A percentile compares a stretch with the other conserved stretches of the same genome.
Evolutionary conservation across 2,329 filamentous ascomycete genomes (phyloP).

Genomic region (Fusarium tuaranense): DNA sequence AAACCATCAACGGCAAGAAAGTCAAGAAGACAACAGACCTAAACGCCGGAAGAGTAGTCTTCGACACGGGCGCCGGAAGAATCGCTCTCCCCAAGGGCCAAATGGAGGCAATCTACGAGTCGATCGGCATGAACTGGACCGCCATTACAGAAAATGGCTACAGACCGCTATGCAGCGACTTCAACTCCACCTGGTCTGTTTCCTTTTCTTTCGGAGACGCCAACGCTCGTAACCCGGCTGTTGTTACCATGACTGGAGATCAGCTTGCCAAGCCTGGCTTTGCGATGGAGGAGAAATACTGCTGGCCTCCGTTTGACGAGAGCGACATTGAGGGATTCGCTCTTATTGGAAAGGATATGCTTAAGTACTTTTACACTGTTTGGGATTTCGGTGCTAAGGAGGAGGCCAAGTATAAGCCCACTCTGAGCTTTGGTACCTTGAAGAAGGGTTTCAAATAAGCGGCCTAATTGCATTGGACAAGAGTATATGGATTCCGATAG

Average conservation of each 20-base stretch:
- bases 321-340: conserved; percentile 42
- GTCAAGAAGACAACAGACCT: conserved; percentile 12
- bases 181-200: conserved; percentile 51
- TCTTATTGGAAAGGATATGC: conserved; percentile 48
- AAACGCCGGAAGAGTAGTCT: conserved; percentile 41
- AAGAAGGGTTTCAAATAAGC: conserved; percentile 18
- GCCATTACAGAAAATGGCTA: conserved; percentile 44
- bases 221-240: conserved; percentile 21
- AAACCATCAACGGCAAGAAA: conserved; percentile 35
- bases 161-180: conserved; percentile 51
- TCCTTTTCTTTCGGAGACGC: conserved; percentile 42
- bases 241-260: conserved; percentile 49
- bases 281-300: conserved; percentile 47
- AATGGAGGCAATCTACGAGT: conserved; percentile 46
- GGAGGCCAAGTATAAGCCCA: conserved; percentile 27
- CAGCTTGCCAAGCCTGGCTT: conserved; percentile 49
- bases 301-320: conserved; percentile 51
- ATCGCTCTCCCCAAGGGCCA: conserved; percentile 44
- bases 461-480: too few species aligned
- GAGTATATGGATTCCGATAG: too few species aligned
- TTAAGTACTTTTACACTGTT: conserved; percentile 50
- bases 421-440: conserved; percentile 38
- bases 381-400: conserved; percentile 47
- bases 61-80: conserved; percentile 49
- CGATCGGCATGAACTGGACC: conserved; percentile 52